Conservation (phyloP, 2,329 filamentous ascomycete genomes). For the Dactylellina drechsleri region DNA sequence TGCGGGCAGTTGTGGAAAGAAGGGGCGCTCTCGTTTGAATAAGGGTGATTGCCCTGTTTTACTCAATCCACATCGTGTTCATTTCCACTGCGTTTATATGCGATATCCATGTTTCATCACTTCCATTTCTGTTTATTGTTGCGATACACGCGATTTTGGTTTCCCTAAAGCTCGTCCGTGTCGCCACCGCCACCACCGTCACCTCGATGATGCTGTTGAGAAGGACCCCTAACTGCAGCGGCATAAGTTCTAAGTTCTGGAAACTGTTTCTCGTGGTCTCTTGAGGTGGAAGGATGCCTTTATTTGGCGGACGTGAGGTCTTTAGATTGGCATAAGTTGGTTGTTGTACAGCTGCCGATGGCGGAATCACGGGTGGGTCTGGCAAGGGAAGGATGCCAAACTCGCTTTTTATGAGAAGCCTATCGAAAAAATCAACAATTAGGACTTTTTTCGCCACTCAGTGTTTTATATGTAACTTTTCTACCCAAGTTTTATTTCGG, state of each 20-base stretch:
- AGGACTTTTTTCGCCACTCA: not conserved
- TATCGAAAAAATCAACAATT: not conserved
- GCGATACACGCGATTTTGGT: no score
- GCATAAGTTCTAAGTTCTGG: conserved; percentile 23
- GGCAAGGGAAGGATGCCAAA: not conserved
- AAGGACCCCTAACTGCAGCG: conserved; percentile 18
- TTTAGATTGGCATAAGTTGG: not conserved
- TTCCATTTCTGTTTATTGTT: no score
- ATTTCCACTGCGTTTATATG: not conserved
- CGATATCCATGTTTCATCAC: no score
- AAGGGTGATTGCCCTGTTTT: not conserved
- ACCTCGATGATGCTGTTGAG: not conserved
- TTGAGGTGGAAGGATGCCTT: not conserved
- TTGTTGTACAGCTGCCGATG: not conserved
- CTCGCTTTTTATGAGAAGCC: not conserved
- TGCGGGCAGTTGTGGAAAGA: not conserved
- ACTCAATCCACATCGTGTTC: not conserved
- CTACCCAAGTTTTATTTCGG: not conserved
- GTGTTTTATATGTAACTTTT: not conserved
- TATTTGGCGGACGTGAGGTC: not conserved
- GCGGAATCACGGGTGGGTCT: not conserved
- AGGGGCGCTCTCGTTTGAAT: not conserved
- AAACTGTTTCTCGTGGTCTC: not conserved
- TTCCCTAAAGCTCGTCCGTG: no score
- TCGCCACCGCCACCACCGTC: not conserved